Conservation (phyloP, 148 eudicot species). For the Rhododendron kiyosumense region DNA sequence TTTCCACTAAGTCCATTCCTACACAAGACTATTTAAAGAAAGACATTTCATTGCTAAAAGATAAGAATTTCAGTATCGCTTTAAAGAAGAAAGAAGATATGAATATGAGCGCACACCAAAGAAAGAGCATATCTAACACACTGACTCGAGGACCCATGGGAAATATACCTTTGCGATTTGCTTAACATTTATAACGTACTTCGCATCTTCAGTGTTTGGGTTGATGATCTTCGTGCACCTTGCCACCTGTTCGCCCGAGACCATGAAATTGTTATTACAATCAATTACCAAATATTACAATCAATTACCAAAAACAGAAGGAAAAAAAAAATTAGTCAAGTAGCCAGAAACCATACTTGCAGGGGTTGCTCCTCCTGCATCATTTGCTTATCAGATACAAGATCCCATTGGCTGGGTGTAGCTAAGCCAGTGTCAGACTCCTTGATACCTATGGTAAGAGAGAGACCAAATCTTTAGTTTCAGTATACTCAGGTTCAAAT, state of each 20-base stretch:
- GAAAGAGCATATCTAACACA: not conserved
- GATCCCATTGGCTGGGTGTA: conserved; percentile 98
- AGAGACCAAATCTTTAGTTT: conserved; percentile 1
- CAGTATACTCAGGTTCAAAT: not conserved
- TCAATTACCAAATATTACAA: not conserved
- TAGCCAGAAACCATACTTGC: conserved; percentile 48
- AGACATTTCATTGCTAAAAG: not conserved
- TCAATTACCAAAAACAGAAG: not conserved
- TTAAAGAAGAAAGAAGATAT: not conserved
- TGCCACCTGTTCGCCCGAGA: conserved; percentile 59
- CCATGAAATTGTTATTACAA: not conserved
- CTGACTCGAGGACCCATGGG: not conserved
- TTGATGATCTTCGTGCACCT: conserved; percentile 96
- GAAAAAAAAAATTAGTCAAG: not conserved
- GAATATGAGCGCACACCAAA: not conserved
- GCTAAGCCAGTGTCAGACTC: conserved; percentile 99
- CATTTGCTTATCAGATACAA: conserved; percentile 98
- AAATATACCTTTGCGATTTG: conserved; percentile 84
- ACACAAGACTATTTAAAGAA: not conserved
- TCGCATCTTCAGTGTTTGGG: conserved; percentile 96
- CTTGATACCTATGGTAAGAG: conserved; percentile 58
- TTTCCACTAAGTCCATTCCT: not conserved
- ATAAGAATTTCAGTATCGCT: not conserved
- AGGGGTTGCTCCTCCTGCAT: conserved; percentile 99
- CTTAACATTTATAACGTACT: conserved; percentile 89